Base-by-base conservation (phyloP, 2,329 filamentous ascomycete species). In the Pseudogymnoascus sp. region DNA sequence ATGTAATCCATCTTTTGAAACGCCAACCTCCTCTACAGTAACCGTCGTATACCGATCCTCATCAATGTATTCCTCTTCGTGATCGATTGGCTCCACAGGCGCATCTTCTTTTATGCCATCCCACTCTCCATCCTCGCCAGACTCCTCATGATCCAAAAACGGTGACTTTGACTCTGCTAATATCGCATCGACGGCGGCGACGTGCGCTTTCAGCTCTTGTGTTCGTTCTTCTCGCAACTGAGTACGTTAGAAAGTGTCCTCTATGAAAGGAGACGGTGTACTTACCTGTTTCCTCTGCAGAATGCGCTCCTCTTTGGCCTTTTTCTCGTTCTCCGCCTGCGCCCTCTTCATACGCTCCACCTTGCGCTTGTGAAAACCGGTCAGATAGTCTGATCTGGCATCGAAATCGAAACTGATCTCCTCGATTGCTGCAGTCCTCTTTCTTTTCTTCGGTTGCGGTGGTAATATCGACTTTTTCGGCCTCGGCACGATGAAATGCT, bases 361-460 rank as follows among this genome's bases (percentile, higher is more conserved):
- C 75, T 97, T 97, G 74, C 94, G 88, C 80, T 97, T 99, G 78
- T 93, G 92, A 76, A 99, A 99, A 2, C 94, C 94, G 0, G 91
- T 97, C 62, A 99, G 80, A 72, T 90, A 99, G 70, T 97, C 91
- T 66, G 88, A 78, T 66, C 94, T 87, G 50, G 89, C 89, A 64
- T 81, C 80, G 64, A 82, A 77, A 76, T 99, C 91, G 76, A 97
- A 99, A 59, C 79, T 84, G 73, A 99, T 88, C 72, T 96, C 90
- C 70, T 92, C 90, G 63, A 90, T 79, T 38, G 78, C 75, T 50
- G 79, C 77, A 12, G 80, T 72, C 64, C 74, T 73, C 73, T 88
- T 90, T 66, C 88, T 80, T 70, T 85, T 87, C 75, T 88, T 91
- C n/a, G 76, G 77, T 11, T 80, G 79, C 1, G 83, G 81, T 14